Base-by-base conservation (phyloP, 148 eudicot genomes). In the Beta vulgaris region DNA sequence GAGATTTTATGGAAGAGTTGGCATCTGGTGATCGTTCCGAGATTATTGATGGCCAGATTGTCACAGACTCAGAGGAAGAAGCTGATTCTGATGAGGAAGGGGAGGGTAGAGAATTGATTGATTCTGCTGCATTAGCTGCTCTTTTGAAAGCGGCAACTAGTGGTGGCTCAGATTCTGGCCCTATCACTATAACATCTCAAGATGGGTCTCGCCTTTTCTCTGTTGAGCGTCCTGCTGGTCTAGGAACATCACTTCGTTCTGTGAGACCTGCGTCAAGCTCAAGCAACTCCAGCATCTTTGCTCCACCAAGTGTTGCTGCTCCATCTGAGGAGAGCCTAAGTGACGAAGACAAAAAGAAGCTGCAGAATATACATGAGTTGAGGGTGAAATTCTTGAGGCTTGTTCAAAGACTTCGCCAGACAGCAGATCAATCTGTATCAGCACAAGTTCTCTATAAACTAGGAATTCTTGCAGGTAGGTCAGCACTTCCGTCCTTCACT, bases 221-320 rank as follows among this genome's bases (percentile, higher is more conserved):
- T 2, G 87, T 95, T 59, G 99, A 95, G 84, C 93, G 97, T 13
- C 99, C 99, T 8, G 97, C 93, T 74, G 99, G 99, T 31, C 81
- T 95, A 80, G 99, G 96, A 49, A 83, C 96, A 59, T 86, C 97
- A 19, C 77, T 85, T 37, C 88, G 89, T 58, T 62, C 96, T 66
- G 65, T 82, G 49, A 87, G 90, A 60, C 90, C 98, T 39, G 79
- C 85, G 53, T 59, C 87, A 36, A 76, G 87, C 53, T 78, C 85
- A 23, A 83, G 59, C 76, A 88, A 80, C 43, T 82, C 97, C 60
- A 81, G 65, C 71, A 43, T 90, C 81, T 80, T 92, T 19, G 55
- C 75, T 80, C 81, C 86, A 19, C 54, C 88, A 12, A 72, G 77
- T 78, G 76, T 73, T 64, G 69, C 81, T 62, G 69, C 80, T 39